Percentiles rank a stretch among this genome's conserved stretches.
Conservation (phyloP, 2,329 filamentous ascomycete species). For the Graphilbum sp. region DNA sequence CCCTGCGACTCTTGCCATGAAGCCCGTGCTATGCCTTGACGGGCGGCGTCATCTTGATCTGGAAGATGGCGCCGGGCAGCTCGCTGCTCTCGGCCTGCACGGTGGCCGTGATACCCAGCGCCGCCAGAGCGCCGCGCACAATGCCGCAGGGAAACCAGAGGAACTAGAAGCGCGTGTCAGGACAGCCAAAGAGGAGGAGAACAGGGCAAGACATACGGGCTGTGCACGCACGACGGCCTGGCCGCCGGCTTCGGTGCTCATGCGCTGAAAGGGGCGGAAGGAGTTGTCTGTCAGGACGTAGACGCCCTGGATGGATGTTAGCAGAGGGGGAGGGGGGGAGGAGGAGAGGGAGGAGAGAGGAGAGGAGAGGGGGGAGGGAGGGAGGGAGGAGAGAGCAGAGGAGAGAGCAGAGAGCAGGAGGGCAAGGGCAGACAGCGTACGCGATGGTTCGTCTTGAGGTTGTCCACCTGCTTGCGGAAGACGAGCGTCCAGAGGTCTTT, state of each 20-base stretch:
- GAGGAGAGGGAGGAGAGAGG: not conserved
- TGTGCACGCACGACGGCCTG: slow-evolving; percentile 62
- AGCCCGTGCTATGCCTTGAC: slow-evolving; percentile 39
- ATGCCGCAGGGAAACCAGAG: slow-evolving; percentile 92
- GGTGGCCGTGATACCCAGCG: slow-evolving; percentile 75
- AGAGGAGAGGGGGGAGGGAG: not conserved
- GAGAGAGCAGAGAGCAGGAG: not conserved
- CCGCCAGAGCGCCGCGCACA: slow-evolving; percentile 81
- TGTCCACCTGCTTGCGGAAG: slow-evolving; percentile 95
- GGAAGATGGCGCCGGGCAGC: slow-evolving; percentile 78
- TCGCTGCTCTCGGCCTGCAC: slow-evolving; percentile 84
- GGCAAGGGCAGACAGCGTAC: slow-evolving; percentile 29
- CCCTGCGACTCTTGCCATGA: too few species aligned
- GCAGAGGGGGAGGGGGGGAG: not conserved
- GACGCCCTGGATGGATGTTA: slow-evolving; percentile 45
- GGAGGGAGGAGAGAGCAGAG: not conserved
- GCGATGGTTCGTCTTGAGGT: slow-evolving; percentile 93
- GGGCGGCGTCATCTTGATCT: slow-evolving; percentile 66
- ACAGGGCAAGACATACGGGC: slow-evolving; percentile 39
- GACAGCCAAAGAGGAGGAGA: not conserved
- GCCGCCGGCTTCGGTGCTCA: slow-evolving; percentile 67
- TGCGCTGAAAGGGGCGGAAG: slow-evolving; percentile 75
- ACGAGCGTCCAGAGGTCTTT: slow-evolving; percentile 94
- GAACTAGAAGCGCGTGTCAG: slow-evolving; percentile 38
- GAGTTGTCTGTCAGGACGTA: slow-evolving; percentile 90